These are phyloP conservation scores for Phytophthora syringae DNA, from an alignment of 352 stramenopile genomes.

Conservation along the genomic window DNA sequence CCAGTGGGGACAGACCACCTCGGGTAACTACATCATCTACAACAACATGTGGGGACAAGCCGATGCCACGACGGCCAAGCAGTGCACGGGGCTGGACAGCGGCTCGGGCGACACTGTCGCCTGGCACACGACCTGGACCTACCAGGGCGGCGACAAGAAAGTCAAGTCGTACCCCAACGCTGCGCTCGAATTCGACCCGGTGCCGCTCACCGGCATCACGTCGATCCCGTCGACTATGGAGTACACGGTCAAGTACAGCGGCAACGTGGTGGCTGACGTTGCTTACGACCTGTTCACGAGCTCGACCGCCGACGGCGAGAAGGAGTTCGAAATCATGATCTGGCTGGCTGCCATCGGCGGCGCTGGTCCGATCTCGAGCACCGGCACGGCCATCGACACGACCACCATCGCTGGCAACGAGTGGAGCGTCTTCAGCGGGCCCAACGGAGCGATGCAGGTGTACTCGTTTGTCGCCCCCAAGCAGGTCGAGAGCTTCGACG, in stretches of 20 bases:
- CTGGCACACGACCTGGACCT: conserved; percentile 52
- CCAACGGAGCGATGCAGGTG: conserved; percentile 45
- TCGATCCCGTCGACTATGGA: conserved; percentile 50
- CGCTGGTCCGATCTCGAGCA: conserved; percentile 45
- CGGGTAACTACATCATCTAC: conserved; percentile 56
- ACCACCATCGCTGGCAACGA: conserved; percentile 31
- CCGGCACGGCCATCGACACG: conserved; percentile 37
- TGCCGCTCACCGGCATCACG: conserved; percentile 40
- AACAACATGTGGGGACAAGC: conserved; percentile 50
- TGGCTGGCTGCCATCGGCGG: conserved; percentile 46
- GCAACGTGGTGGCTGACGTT: conserved; percentile 43
- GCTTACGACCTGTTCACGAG: conserved; percentile 52
- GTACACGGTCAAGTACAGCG: conserved; percentile 47
- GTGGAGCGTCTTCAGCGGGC: conserved; percentile 43
- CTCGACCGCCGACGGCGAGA: conserved; percentile 34
- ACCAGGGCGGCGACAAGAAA: conserved; percentile 35
- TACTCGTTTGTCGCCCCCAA: conserved; percentile 51
- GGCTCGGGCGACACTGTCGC: conserved; percentile 36
- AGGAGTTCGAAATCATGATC: conserved; percentile 60
- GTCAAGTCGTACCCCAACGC: conserved; percentile 61
- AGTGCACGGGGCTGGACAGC: conserved; percentile 49
- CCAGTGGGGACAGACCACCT: conserved; percentile 42
- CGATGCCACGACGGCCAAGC: conserved; percentile 23
- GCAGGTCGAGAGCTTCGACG: conserved; percentile 34
- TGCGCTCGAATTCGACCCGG: conserved; percentile 43